Base-by-base conservation (phyloP, 2,329 filamentous ascomycete genomes). In the Coniochaeta prunicola region DNA sequence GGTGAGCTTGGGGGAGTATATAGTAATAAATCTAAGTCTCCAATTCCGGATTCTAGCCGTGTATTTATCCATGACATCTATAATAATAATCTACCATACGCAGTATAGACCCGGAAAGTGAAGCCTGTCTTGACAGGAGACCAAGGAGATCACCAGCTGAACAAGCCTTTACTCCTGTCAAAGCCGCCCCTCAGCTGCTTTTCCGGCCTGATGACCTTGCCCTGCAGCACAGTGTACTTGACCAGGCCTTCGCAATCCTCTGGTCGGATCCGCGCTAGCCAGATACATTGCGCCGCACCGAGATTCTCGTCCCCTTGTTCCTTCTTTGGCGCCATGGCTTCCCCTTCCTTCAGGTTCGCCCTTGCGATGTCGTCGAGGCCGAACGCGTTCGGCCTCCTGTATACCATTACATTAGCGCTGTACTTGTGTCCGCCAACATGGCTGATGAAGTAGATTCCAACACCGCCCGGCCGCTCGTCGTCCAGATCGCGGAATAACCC, bases 401-500 rank as follows among this genome's bases (percentile, higher is more conserved):
- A 97, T 1, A 99, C 80, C 78, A 99, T 90, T 66, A 97, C 85
- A 68, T 99, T 99, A 30, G 94, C 94, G 53, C 88, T 87, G 75
- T 96, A 97, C 77, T 97, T 97, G 78, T 99, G 94, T 0, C 94
- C 94, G 30, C 94, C 94, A 2, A 97, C 92, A 69, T 99, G 94
- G 65, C 87, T 93, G 69, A 97, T 96, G 70, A 97, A 97, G 76
- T 96, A 96, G 64, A 99, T 90, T 0, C 91, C 93, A 6, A 97
- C 93, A 13, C 94, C 94, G 12, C 93, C 93, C 0, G 92, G 91
- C 59, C 94, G 78, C 71, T 92, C 87, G 71, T 99, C 94, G 69
- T 96, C 86, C 53, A 94, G 76, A 70, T 97, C 93, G 31, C 94
- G 86, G 72, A 89, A 92, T 21, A 99, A 76, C 0, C 92, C 92